A percentile compares a stretch with the other conserved stretches of the same genome.
Evolutionary conservation across 139 green algal species (phyloP).

Genomic region (Micractinium sp.): DNA sequence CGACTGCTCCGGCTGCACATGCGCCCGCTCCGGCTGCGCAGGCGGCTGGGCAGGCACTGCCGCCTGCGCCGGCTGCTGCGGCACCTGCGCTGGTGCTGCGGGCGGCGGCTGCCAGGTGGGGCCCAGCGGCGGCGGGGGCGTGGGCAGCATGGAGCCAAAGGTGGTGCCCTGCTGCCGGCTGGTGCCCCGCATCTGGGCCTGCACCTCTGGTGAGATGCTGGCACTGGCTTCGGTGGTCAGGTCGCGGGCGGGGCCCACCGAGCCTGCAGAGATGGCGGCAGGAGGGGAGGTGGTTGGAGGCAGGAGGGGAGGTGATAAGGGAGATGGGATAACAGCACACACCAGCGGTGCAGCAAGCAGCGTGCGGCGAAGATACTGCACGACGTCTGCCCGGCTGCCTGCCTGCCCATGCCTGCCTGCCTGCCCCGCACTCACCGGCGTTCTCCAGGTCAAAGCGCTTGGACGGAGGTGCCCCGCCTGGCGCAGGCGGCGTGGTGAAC

Average conservation of each 20-base stretch:
- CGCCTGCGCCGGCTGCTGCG: background rate
- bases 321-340: background rate
- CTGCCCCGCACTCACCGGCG: background rate
- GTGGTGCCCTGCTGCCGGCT: background rate
- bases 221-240: slow-evolving; percentile 6
- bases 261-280: background rate
- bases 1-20: background rate
- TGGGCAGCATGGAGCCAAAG: slow-evolving; percentile 24
- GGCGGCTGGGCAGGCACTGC: no score
- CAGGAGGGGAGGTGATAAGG: background rate
- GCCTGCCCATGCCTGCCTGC: background rate
- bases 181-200: background rate
- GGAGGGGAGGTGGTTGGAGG: background rate
- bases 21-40: background rate
- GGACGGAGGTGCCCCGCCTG: background rate
- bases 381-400: background rate
- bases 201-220: slow-evolving; percentile 13
- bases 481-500: background rate
- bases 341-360: background rate
- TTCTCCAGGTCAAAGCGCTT: slow-evolving; percentile 33
- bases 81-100: background rate
- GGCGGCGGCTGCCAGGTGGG: background rate
- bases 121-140: background rate
- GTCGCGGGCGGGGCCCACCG: slow-evolving; percentile 14
- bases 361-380: background rate